phyloP scores from a whole-genome alignment of 192 early-diverging fungal genomes.

The Linnemannia hyalina region DNA sequence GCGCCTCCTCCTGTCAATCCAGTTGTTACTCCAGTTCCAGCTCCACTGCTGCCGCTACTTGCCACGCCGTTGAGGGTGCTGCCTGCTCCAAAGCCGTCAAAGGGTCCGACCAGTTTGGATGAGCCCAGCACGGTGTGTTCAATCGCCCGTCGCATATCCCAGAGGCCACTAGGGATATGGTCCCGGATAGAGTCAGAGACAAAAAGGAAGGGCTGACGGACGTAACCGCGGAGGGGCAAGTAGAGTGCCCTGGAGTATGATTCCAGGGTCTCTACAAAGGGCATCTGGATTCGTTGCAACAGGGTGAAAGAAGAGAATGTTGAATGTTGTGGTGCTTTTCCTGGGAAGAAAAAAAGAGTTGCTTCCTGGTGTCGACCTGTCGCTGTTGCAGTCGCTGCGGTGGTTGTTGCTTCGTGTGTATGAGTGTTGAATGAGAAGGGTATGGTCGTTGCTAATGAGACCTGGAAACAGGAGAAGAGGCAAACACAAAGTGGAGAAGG shows the following conservation, averaged over 20 bases:
- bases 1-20: background rate
- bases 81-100: slow-evolving; percentile 7
- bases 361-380: background rate
- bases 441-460: background rate
- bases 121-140: slow-evolving; percentile 28
- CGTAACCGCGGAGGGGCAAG: slow-evolving; percentile 47
- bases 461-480: background rate
- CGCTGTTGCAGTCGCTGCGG: no score
- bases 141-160: slow-evolving; percentile 38
- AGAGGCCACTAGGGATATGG: slow-evolving; percentile 29
- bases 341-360: background rate
- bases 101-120: slow-evolving; percentile 6
- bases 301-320: slow-evolving; percentile 16
- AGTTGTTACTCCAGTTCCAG: no score
- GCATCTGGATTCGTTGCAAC: slow-evolving; percentile 59
- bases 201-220: slow-evolving; percentile 50
- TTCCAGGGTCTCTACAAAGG: slow-evolving; percentile 58
- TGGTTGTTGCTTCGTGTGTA: background rate
- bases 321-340: background rate
- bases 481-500: background rate
- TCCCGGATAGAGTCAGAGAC: slow-evolving; percentile 49
- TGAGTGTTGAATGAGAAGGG: background rate
- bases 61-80: background rate
- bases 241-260: slow-evolving; percentile 59
- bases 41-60: background rate